phyloP scores from a whole-genome alignment of 208 protist species.

The Trypanosoma scelopori region DNA sequence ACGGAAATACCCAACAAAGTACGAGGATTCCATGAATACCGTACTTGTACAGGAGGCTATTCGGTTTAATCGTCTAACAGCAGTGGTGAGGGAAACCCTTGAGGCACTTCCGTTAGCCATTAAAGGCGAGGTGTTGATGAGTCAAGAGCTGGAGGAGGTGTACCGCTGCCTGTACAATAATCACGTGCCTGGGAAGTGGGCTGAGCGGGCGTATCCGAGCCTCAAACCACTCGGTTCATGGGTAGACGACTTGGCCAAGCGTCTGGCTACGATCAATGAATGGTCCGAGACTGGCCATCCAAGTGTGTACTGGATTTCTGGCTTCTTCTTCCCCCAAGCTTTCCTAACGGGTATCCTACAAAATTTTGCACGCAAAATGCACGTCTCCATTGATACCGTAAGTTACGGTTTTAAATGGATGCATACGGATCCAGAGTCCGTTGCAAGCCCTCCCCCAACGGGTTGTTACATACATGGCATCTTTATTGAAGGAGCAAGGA shows the following conservation, averaged over 20 bases:
- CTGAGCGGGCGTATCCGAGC: constrained; percentile 91
- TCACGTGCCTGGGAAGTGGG: constrained; percentile 93
- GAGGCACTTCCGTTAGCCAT: constrained; percentile 91
- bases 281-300: constrained; percentile 95
- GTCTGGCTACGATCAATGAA: constrained; percentile 92
- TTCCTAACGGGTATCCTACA: constrained; percentile 95
- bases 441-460: constrained; percentile 51
- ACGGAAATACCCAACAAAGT: constrained; percentile 92
- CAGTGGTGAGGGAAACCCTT: constrained; percentile 76
- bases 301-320: constrained; percentile 94
- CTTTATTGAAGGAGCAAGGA: constrained; percentile 94
- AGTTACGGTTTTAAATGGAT: constrained; percentile 92
- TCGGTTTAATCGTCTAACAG: constrained; percentile 95
- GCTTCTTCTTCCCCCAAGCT: constrained; percentile 97
- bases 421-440: constrained; percentile 35
- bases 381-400: constrained; percentile 95
- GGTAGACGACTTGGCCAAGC: constrained; percentile 92
- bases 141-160: constrained; percentile 93
- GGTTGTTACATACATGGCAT: constrained; percentile 96
- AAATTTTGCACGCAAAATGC: constrained; percentile 92
- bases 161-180: constrained; percentile 95
- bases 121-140: constrained; percentile 98
- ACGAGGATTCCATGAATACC: constrained; percentile 99
- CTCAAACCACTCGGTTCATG: constrained; percentile 94
- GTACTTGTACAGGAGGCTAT: constrained; percentile 98